Evolutionary conservation across 257 asterid genomes (phyloP).

Genomic region (Gentiana straminea): DNA sequence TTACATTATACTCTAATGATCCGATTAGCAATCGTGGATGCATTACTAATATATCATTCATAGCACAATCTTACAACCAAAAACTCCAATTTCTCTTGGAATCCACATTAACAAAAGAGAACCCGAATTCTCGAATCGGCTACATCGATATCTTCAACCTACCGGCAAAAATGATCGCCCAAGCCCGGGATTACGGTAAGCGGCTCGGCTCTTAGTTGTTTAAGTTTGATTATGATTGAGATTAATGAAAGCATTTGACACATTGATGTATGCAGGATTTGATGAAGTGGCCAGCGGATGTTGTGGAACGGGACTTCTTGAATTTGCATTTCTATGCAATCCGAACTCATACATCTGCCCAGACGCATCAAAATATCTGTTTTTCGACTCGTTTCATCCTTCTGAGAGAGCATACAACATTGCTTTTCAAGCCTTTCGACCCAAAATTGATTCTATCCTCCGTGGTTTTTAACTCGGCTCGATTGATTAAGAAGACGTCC

Average conservation of each 20-base stretch:
- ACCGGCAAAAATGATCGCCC: slow-evolving; percentile 25
- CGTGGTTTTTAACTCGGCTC: slow-evolving; percentile 1
- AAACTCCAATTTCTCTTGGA: slow-evolving; percentile 33
- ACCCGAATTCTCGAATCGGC: slow-evolving; percentile 27
- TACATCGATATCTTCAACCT: slow-evolving; percentile 36
- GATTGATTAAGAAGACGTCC: too few relatives aligned
- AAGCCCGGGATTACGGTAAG: slow-evolving; percentile 36
- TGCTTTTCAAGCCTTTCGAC: slow-evolving; percentile 23
- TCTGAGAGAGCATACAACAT: slow-evolving; percentile 35
- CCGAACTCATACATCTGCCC: slow-evolving; percentile 28
- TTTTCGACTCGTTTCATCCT: slow-evolving; percentile 78
- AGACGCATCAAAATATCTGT: slow-evolving; percentile 42
- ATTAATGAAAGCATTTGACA: too few relatives aligned
- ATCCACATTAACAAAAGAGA: slow-evolving; percentile 5
- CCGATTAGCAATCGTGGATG: slow-evolving; percentile 34
- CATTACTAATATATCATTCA: slow-evolving; percentile 17
- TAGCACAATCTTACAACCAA: slow-evolving; percentile 41
- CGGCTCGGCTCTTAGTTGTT: neutral
- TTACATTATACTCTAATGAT: slow-evolving; percentile 26
- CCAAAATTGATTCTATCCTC: slow-evolving; percentile 31
- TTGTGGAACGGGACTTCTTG: slow-evolving; percentile 72
- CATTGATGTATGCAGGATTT: slow-evolving; percentile 26
- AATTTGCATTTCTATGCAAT: slow-evolving; percentile 48
- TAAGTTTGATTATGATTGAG: too few relatives aligned
- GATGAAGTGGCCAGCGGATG: slow-evolving; percentile 52